Evolutionary conservation across 2,329 filamentous ascomycete genomes (phyloP).

Genomic region (Akanthomyces dipterigenus): DNA sequence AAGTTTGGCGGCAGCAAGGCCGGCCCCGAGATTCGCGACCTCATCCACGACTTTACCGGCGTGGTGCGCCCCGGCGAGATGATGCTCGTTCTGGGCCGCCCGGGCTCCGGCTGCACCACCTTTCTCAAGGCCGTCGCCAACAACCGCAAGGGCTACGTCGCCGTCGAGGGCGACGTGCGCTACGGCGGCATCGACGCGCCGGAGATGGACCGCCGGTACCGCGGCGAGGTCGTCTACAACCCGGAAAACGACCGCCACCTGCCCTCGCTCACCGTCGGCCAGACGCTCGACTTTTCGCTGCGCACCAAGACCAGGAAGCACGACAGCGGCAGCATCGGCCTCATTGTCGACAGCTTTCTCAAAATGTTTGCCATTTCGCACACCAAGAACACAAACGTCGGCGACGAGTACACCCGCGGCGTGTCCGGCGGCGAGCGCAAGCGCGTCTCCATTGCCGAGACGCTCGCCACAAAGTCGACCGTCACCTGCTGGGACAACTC

Average conservation of each 20-base stretch:
- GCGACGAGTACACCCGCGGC: constrained; percentile 65
- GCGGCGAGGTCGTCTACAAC: constrained; percentile 57
- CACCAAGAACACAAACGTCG: constrained; percentile 67
- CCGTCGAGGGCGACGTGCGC: constrained; percentile 59
- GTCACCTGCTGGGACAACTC: constrained; percentile 77
- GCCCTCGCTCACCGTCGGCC: constrained; percentile 67
- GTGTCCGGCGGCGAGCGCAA: constrained; percentile 77
- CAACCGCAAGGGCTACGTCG: constrained; percentile 57
- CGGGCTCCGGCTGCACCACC: constrained; percentile 68
- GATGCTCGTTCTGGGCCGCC: constrained; percentile 52
- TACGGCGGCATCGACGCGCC: constrained; percentile 46
- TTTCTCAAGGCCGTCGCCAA: constrained; percentile 73
- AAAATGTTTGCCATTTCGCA: constrained; percentile 76
- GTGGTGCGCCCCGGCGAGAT: constrained; percentile 30
- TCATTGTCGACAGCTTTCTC: constrained; percentile 63
- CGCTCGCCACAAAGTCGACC: constrained; percentile 63
- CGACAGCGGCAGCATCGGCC: constrained; percentile 54
- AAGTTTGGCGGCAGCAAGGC: not conserved
- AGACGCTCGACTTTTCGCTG: constrained; percentile 69
- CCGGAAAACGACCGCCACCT: constrained; percentile 72
- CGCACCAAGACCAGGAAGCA: constrained; percentile 68
- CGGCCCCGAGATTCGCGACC: constrained; percentile 19
- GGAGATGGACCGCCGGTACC: constrained; percentile 45
- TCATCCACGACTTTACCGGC: constrained; percentile 28
- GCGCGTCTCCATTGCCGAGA: constrained; percentile 73